Evolutionary conservation across 2,329 filamentous ascomycete genomes (phyloP).

Genomic region (Emericellopsis atlantica): DNA sequence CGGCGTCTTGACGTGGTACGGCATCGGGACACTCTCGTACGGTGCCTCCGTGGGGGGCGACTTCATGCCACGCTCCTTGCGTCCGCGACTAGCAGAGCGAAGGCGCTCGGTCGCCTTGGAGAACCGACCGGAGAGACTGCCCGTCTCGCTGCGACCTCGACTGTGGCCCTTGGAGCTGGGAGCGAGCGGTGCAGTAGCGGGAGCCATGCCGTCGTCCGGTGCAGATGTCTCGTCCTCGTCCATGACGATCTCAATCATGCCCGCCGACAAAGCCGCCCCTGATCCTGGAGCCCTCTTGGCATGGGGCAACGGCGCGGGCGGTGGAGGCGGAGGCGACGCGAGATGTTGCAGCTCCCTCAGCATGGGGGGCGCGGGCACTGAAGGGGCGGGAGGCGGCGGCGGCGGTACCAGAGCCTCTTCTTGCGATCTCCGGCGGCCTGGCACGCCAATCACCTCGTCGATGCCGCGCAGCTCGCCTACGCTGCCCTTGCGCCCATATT

Average conservation of each 20-base stretch:
- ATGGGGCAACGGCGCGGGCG: constrained; percentile 43
- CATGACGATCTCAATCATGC: constrained; percentile 55
- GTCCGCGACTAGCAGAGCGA: constrained; percentile 44
- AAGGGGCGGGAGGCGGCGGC: constrained; percentile 39
- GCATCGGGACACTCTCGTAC: constrained; percentile 26
- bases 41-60: constrained; percentile 18
- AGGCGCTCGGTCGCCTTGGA: constrained; percentile 47
- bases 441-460: constrained; percentile 27
- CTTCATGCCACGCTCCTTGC: constrained; percentile 24
- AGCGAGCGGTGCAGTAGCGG: constrained; percentile 26
- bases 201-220: constrained; percentile 28
- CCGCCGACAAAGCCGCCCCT: constrained; percentile 31
- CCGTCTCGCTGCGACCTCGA: constrained; percentile 43
- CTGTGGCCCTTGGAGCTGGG: constrained; percentile 33
- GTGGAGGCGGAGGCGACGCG: constrained; percentile 46
- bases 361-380: constrained; percentile 32
- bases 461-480: constrained; percentile 29
- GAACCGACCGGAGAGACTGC: constrained; percentile 38
- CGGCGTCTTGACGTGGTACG: constrained; percentile 11
- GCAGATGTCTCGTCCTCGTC: constrained; percentile 39
- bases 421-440: constrained; percentile 29
- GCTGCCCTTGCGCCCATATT: constrained; percentile 20
- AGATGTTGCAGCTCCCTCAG: constrained; percentile 52
- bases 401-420: constrained; percentile 25
- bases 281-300: constrained; percentile 25